These are phyloP conservation scores for Stagonosporopsis vannaccii DNA, from an alignment of 2,329 filamentous ascomycete genomes.

Conservation along the genomic window DNA sequence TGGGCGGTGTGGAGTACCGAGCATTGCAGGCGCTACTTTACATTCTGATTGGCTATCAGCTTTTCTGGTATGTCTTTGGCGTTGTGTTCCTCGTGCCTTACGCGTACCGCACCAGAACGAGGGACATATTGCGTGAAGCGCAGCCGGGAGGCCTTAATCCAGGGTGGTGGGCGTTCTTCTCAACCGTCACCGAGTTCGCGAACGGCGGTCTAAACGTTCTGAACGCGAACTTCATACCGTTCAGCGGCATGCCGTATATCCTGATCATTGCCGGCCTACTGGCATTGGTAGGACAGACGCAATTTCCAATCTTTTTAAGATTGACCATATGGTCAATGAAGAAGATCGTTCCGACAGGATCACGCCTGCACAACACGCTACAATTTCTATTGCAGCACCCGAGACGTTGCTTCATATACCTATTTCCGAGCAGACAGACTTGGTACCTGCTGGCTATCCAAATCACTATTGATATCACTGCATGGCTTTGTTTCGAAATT, in stretches of 20 bases:
- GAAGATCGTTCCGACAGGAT: conserved; percentile 53
- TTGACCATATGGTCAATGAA: conserved; percentile 65
- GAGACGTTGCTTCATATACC: conserved; percentile 67
- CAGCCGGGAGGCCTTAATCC: conserved; percentile 43
- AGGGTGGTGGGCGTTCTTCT: conserved; percentile 47
- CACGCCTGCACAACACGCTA: conserved; percentile 56
- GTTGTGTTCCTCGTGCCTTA: conserved; percentile 58
- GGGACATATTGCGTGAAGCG: conserved; percentile 50
- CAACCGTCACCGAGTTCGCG: conserved; percentile 60
- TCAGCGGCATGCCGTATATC: conserved; percentile 57
- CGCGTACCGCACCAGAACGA: conserved; percentile 50
- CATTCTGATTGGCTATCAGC: conserved; percentile 52
- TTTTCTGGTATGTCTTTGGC: conserved; percentile 52
- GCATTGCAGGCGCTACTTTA: conserved; percentile 58
- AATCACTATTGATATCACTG: conserved; percentile 65
- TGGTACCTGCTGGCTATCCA: conserved; percentile 72
- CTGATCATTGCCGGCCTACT: conserved; percentile 58
- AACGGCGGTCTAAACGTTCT: conserved; percentile 65
- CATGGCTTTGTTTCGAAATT: conserved; percentile 72
- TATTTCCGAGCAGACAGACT: conserved; percentile 70
- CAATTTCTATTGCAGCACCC: conserved; percentile 69
- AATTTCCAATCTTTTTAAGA: conserved; percentile 66
- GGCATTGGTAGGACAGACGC: conserved; percentile 62
- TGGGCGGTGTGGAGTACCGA: conserved; percentile 62
- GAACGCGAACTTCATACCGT: conserved; percentile 67